Percentiles rank a stretch among this genome's conserved stretches.
These are phyloP conservation scores for Daldinia sp. DNA, from an alignment of 2,329 filamentous ascomycete genomes.

Conservation along the genomic window DNA sequence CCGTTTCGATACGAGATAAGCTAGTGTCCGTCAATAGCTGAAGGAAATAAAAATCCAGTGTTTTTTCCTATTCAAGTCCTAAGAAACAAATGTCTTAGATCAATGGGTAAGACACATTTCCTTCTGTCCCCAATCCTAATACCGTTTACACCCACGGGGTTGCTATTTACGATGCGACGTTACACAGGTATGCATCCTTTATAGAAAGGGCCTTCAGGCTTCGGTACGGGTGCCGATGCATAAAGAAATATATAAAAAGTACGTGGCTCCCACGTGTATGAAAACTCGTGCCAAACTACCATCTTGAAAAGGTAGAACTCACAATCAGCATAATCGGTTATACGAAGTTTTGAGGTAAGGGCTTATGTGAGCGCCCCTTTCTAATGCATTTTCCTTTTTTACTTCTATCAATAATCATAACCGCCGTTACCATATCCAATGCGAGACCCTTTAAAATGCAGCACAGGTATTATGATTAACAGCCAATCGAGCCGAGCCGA, in stretches of 20 bases:
- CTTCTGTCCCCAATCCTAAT: not conserved
- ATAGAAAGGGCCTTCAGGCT: not conserved
- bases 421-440: not conserved
- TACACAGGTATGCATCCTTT: not conserved
- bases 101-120: not conserved
- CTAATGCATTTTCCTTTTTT: slow-evolving; percentile 8
- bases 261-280: not conserved
- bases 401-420: slow-evolving; percentile 20
- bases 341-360: not conserved
- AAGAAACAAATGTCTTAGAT: not conserved
- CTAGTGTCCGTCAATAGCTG: not conserved
- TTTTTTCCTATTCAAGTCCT: not conserved
- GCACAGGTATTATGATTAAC: not conserved
- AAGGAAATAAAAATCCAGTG: too few species aligned
- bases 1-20: not conserved
- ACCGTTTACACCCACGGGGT: not conserved
- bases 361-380: slow-evolving; percentile 5
- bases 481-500: not conserved
- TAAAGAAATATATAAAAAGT: not conserved
- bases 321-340: not conserved
- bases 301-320: not conserved
- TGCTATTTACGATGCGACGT: not conserved
- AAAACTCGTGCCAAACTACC: not conserved
- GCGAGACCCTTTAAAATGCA: not conserved
- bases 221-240: not conserved